These are phyloP conservation scores for Fallopia convolvulus DNA, from an alignment of 148 eudicot genomes.

Conservation along the genomic window DNA sequence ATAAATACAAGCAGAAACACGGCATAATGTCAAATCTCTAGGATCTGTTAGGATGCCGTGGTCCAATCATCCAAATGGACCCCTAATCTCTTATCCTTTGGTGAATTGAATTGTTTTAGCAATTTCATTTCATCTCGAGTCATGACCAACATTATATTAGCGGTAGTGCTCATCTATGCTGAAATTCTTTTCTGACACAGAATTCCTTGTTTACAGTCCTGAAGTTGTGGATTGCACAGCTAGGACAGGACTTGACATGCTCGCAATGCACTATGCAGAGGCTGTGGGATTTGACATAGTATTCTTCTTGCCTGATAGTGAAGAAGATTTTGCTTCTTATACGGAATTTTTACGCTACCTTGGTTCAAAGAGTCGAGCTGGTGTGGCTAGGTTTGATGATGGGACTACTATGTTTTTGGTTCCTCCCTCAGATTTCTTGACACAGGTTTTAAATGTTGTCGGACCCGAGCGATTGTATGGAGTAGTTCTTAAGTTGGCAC, in stretches of 20 bases:
- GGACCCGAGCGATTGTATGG: constrained; percentile 92
- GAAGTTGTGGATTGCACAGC: constrained; percentile 82
- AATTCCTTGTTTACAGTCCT: constrained; percentile 47
- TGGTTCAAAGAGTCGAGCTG: constrained; percentile 72
- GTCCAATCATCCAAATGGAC: too few relatives aligned
- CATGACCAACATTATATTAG: neutral
- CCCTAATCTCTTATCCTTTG: neutral
- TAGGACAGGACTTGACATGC: constrained; percentile 82
- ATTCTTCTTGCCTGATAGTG: constrained; percentile 91
- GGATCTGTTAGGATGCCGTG: too few relatives aligned
- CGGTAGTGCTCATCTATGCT: neutral
- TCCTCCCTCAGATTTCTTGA: constrained; percentile 87
- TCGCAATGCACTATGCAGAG: constrained; percentile 70
- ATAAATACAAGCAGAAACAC: too few relatives aligned
- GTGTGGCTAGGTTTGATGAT: constrained; percentile 88
- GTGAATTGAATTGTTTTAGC: neutral
- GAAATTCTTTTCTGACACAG: neutral
- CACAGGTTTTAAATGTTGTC: constrained; percentile 51
- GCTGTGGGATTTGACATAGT: constrained; percentile 65
- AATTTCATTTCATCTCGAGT: neutral
- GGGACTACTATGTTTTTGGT: constrained; percentile 91
- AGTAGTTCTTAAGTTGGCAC: constrained; percentile 76
- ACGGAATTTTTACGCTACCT: constrained; percentile 85
- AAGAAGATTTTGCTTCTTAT: constrained; percentile 84
- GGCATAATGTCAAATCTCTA: too few relatives aligned